A percentile compares a stretch with the other conserved stretches of the same genome.
phyloP scores from a whole-genome alignment of 2,329 filamentous ascomycete species.

The Diplodia scrobiculata region DNA sequence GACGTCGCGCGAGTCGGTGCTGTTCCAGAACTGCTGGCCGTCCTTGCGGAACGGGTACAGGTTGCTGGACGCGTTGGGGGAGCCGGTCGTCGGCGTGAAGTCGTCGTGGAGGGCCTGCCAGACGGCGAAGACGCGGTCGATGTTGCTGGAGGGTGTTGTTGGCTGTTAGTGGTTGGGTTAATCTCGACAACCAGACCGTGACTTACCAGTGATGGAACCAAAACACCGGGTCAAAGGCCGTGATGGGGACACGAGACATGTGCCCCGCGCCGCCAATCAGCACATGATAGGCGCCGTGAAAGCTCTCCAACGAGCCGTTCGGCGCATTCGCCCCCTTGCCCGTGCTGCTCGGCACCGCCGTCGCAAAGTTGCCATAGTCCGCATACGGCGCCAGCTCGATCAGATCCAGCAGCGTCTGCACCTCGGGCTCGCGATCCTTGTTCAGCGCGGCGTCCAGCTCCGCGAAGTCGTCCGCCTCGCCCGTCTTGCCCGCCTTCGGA shows the following conservation, averaged over 20 bases:
- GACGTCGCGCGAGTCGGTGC: neutral
- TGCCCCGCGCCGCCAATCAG: neutral
- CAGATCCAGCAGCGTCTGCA: neutral
- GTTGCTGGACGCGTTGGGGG: neutral
- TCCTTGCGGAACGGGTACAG: neutral
- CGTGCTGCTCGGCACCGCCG: neutral
- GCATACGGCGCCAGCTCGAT: neutral
- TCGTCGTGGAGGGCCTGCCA: neutral
- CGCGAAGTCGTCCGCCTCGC: neutral
- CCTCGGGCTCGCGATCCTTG: neutral
- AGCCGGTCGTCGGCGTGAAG: neutral
- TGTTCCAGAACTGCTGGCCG: neutral
- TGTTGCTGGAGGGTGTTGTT: neutral
- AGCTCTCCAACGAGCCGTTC: neutral
- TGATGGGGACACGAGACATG: neutral
- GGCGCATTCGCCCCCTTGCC: neutral
- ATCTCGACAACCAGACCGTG: neutral
- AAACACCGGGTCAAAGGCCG: neutral
- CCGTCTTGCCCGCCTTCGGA: neutral
- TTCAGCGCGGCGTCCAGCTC: neutral
- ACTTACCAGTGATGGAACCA: neutral
- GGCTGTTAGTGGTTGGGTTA: too few relatives aligned
- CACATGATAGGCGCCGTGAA: neutral
- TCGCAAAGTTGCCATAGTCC: neutral
- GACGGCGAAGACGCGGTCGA: neutral